Evolutionary conservation across 169 alveolate genomes (phyloP).

Genomic region (Babesia ovis): DNA sequence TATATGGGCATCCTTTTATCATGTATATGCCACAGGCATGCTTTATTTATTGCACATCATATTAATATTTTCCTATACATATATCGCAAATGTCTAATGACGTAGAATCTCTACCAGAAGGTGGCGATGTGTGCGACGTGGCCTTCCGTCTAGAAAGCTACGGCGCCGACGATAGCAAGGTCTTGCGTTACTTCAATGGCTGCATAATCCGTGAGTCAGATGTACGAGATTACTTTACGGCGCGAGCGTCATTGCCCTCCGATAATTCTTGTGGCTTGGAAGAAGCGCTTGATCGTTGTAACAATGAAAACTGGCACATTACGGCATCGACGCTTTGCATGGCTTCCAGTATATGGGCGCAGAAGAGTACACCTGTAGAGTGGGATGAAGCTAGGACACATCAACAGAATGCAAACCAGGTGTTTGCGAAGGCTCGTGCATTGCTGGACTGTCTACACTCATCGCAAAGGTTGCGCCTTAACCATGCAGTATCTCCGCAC

Average conservation of each 20-base stretch:
- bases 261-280: background rate
- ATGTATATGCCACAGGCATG: constrained; percentile 14
- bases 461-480: constrained; percentile 29
- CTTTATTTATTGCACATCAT: background rate
- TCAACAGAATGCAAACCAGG: constrained; percentile 41
- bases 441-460: constrained; percentile 44
- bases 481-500: constrained; percentile 42
- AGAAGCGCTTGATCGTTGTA: constrained; percentile 17
- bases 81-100: constrained; percentile 3
- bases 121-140: background rate
- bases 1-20: too few species aligned
- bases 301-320: constrained; percentile 63
- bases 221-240: constrained; percentile 40
- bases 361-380: constrained; percentile 55
- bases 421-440: constrained; percentile 30
- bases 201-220: constrained; percentile 44
- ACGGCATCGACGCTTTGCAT: constrained; percentile 59
- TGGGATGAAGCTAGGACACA: constrained; percentile 57
- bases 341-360: constrained; percentile 64
- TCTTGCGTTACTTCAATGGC: constrained; percentile 73
- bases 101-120: background rate
- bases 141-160: constrained; percentile 65
- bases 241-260: background rate
- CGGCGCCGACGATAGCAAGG: constrained; percentile 72
- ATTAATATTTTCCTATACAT: background rate